Percentiles rank a stretch among this genome's conserved stretches.
phyloP scores from a whole-genome alignment of 176 grass and related monocot species.

The Lolium perenne region DNA sequence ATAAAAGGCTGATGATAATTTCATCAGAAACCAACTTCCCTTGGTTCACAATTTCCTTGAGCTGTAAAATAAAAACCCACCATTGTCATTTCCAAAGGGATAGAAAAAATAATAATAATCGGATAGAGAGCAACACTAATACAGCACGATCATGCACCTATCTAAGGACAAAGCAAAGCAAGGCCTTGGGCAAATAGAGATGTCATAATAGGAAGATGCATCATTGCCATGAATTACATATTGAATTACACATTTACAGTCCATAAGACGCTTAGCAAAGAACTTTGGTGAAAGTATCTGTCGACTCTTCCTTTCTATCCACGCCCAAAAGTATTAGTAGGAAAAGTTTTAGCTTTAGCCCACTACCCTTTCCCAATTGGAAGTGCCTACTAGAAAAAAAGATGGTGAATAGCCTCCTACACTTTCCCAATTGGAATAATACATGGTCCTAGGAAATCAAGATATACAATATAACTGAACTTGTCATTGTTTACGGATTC shows the following conservation, averaged over 20 bases:
- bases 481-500: not conserved
- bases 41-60: slow-evolving; percentile 82
- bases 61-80: slow-evolving; percentile 48
- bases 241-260: not conserved
- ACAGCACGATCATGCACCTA: not conserved
- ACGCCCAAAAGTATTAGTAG: not conserved
- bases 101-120: not conserved
- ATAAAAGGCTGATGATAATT: slow-evolving; percentile 88
- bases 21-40: slow-evolving; percentile 95
- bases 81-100: not conserved
- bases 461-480: not conserved
- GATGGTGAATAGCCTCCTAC: not conserved
- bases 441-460: not conserved
- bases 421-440: not conserved
- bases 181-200: not conserved
- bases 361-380: not conserved
- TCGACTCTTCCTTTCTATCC: not conserved
- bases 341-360: not conserved
- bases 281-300: not conserved
- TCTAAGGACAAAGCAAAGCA: not conserved
- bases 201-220: not conserved
- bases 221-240: not conserved
- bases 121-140: not conserved
- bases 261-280: not conserved
- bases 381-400: not conserved